These are phyloP conservation scores for Hemileia vastatrix DNA, from an alignment of 1,284 basidiomycete genomes.

Conservation along the genomic window DNA sequence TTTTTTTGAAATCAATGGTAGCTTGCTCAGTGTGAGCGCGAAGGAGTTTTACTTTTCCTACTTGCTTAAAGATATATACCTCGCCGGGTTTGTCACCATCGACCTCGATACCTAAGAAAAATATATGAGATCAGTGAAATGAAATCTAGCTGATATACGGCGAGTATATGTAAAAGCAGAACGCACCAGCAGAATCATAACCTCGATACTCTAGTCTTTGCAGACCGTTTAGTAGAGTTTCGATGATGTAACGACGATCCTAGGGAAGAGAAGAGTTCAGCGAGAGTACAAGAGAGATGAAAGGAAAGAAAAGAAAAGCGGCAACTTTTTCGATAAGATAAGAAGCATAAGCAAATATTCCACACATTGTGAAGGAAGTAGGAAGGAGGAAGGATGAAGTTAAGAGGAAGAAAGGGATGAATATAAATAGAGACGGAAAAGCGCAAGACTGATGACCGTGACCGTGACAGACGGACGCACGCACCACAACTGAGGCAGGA, in stretches of 20 bases:
- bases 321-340: conserved; percentile 79
- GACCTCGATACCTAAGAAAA: conserved; percentile 63
- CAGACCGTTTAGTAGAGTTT: conserved; percentile 83
- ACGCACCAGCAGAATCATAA: conserved; percentile 77
- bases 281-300: background rate
- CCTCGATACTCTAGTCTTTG: conserved; percentile 95
- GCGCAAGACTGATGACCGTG: too few species aligned
- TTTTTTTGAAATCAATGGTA: conserved; percentile 66
- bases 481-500: too few species aligned
- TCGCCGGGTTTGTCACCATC: conserved; percentile 75
- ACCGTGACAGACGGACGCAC: too few species aligned
- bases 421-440: too few species aligned
- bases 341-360: conserved; percentile 91
- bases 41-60: conserved; percentile 91
- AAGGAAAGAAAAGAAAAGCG: background rate
- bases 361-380: conserved; percentile 57
- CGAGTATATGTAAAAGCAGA: background rate
- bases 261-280: conserved; percentile 41
- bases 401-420: background rate
- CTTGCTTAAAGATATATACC: conserved; percentile 88
- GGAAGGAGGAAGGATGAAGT: background rate
- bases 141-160: background rate
- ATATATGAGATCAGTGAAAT: background rate
- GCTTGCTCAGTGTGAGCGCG: conserved; percentile 81
- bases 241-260: conserved; percentile 85